phyloP scores from a whole-genome alignment of 1,139 yeast genomes.

The Geotrichum reessii region DNA sequence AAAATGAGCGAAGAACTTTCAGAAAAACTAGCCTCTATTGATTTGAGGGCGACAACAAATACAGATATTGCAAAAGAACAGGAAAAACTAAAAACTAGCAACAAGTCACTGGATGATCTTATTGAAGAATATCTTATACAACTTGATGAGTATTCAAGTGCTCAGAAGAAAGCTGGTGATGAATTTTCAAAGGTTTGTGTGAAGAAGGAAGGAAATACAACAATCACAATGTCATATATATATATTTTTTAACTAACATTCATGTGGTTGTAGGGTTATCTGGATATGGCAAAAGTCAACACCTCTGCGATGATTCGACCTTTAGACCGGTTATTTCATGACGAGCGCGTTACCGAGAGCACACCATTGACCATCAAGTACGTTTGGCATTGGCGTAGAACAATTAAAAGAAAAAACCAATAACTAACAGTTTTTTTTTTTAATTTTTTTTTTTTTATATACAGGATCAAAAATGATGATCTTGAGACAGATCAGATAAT shows the following conservation, averaged over 20 bases:
- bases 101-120: constrained; percentile 1
- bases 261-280: constrained; percentile 5
- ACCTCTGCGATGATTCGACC: constrained; percentile 8
- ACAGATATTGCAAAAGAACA: not conserved
- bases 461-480: not conserved
- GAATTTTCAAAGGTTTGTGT: constrained; percentile 11
- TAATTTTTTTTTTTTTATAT: too few relatives aligned
- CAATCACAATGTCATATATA: not conserved
- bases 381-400: not conserved
- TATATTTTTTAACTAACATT: not conserved
- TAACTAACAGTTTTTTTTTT: not conserved
- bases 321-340: not conserved
- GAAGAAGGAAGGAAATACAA: not conserved
- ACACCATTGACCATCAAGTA: constrained; percentile 11
- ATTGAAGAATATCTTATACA: constrained; percentile 7
- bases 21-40: not conserved
- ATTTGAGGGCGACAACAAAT: not conserved
- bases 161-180: constrained; percentile 4
- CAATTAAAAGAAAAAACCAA: not conserved
- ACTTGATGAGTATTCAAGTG: constrained; percentile 9
- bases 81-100: not conserved
- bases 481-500: not conserved
- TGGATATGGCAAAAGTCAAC: constrained; percentile 16
- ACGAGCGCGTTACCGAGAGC: constrained; percentile 15
- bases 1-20: not conserved